Base-by-base conservation (phyloP, 23 red algal genomes). In the Pyropia yezoensis region DNA sequence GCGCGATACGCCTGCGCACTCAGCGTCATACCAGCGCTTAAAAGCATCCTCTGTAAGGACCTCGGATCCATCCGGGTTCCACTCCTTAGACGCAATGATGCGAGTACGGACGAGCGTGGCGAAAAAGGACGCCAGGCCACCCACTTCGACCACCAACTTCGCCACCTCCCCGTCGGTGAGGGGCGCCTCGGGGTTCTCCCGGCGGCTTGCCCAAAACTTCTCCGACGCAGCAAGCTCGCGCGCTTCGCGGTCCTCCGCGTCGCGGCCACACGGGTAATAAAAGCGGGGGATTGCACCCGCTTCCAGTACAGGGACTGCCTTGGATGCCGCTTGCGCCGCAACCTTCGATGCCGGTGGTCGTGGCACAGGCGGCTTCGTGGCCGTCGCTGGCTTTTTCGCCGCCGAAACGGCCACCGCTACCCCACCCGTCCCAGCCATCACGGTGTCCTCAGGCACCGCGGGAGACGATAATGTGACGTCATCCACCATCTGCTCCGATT, bases 211-310 rank as follows among this genome's bases (percentile, higher is more conserved):
- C 33, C 85, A 95, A 16, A 67, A 69, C 20, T 67, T 39, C 14
- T 53, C 67, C 21, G 80, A 79, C 11, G 74, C 21, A 45, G 65
- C 49, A 13, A 4, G 66, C 62, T 95, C 89, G 28, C 61, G 77
- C n/a, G 52, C 61, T 54, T 83, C 79, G n/a, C 80, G 63, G 7
- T 71, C 49, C n/a, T 75, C 78, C 5, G 68, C 70, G 54, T 82
- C 89, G 24, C 66, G 69, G 20, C 89, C 89, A 61, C 77, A 74
- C 18, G 89, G 80, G 66, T 65, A 95, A 58, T 95, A 95, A 73
- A 95, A 95, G 57, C 59, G 73, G 6, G 88, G 88, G 24, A 92
- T 51, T 27, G 59, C 17, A 27, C 29, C 65, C 13, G 51, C 23
- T 52, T 73, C 65, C 18, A 27, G 23, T 47, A 13, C 57, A 57